These are phyloP conservation scores for Panicum virgatum DNA, from an alignment of 202 grass and related monocot species.

Conservation along the genomic window DNA sequence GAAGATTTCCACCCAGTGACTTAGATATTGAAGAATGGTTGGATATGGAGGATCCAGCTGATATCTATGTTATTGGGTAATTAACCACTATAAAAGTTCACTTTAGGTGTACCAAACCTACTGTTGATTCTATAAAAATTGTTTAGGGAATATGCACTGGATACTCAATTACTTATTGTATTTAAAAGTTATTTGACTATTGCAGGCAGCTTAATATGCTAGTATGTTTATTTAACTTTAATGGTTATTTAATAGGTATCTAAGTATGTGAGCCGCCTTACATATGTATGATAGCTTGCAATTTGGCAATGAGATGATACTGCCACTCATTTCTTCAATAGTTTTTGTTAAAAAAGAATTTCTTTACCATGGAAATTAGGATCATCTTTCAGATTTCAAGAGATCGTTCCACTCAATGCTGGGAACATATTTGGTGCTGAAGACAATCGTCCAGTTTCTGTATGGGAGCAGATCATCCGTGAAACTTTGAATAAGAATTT, in stretches of 20 bases:
- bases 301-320: neutral
- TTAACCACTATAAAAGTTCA: neutral
- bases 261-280: neutral
- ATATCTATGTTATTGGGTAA: slow-evolving; percentile 85
- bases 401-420: slow-evolving; percentile 72
- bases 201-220: neutral
- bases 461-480: slow-evolving; percentile 72
- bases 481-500: slow-evolving; percentile 57
- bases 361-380: slow-evolving; percentile 19
- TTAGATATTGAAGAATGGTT: slow-evolving; percentile 69
- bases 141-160: neutral
- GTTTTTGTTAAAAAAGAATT: neutral
- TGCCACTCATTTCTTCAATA: neutral
- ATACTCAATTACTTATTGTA: neutral
- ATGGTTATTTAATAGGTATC: neutral
- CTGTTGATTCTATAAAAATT: neutral
- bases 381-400: slow-evolving; percentile 63
- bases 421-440: slow-evolving; percentile 73
- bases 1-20: slow-evolving; percentile 61
- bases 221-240: too few species aligned
- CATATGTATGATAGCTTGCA: neutral
- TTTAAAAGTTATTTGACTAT: neutral
- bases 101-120: neutral
- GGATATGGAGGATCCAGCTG: slow-evolving; percentile 57
- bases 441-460: slow-evolving; percentile 57